These are phyloP conservation scores for Eleusine indica DNA, from an alignment of 176 grass and related monocot species.

Conservation along the genomic window DNA sequence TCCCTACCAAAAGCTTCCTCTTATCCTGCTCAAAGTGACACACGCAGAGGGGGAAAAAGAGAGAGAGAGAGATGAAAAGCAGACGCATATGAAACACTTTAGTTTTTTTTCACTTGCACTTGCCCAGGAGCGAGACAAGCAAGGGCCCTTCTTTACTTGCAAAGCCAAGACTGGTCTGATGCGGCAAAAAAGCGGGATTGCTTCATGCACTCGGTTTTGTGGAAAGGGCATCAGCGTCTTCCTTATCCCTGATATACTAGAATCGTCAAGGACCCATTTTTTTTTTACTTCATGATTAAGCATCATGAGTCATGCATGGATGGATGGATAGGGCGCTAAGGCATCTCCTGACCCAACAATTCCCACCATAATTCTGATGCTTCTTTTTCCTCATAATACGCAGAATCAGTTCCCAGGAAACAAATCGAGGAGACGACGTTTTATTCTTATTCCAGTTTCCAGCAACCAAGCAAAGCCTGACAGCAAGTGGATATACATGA, in stretches of 20 bases:
- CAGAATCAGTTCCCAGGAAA: constrained; percentile 46
- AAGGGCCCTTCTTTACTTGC: constrained; percentile 52
- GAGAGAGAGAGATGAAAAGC: constrained; percentile 28
- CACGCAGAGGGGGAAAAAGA: too few relatives aligned
- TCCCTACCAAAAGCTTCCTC: constrained; percentile 14
- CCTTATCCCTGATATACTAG: constrained; percentile 25
- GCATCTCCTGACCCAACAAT: constrained; percentile 25
- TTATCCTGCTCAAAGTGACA: constrained; percentile 45
- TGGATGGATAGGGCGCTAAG: constrained; percentile 29
- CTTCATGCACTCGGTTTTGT: constrained; percentile 31
- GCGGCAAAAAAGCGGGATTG: constrained; percentile 34
- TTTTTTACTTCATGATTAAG: constrained; percentile 81
- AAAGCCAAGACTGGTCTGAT: constrained; percentile 42
- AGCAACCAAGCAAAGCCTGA: neutral
- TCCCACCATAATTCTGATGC: constrained; percentile 35
- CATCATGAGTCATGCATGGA: constrained; percentile 23
- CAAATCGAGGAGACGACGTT: neutral
- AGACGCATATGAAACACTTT: constrained; percentile 24
- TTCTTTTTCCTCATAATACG: constrained; percentile 10
- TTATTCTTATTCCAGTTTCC: constrained; percentile 41
- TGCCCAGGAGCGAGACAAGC: constrained; percentile 30
- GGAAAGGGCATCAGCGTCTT: constrained; percentile 8
- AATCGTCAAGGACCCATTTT: neutral
- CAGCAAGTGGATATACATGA: constrained; percentile 5
- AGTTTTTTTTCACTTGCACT: constrained; percentile 13